Base-by-base conservation (phyloP, 192 early-diverging fungal species). In the Umbelopsis ramanniana region DNA sequence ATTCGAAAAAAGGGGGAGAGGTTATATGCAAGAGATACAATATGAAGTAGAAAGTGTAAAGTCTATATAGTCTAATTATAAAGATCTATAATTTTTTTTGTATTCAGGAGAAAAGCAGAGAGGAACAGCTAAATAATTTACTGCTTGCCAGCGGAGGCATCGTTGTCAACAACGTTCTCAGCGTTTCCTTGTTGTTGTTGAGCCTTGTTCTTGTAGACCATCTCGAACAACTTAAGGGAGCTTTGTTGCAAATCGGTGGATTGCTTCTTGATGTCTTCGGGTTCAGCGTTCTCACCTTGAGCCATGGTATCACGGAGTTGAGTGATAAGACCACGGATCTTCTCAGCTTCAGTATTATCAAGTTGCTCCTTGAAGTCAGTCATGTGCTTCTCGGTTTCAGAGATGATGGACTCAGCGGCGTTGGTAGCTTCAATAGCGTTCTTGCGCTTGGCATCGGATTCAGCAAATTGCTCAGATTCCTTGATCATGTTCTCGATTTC, bases 401-500 rank as follows among this genome's bases (percentile, higher is more conserved):
- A 76, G 79, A 98, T 95, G 71, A 95, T 88, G 19, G 89, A 90
- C 68, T 99, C 94, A 72, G 96, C 96, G 78, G 89, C 89, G 86
- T 99, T 98, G 72, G 85, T 88, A 40, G 93, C 95, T 82, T 99
- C 97, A 79, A 99, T 98, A 54, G 92, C 86, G 60, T 97, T 94
- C 84, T 92, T 93, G 77, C 95, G 94, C 83, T 89, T 88, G 84
- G 94, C 93, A 85, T 99, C 98, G 33, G 92, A 85, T 73, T 99
- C 97, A 68, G 94, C 94, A 80, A 91, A 93, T 79, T 86, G 74
- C 76, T 98, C 97, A 71, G 96, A 95, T 69, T 97, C 87, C 53
- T 77, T 78, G 74, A 99, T 92, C 97, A 99, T 99, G 52, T 94
- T 92, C 83, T 99, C 96, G 74, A 98, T 99, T 84, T 99, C 97